A percentile compares a stretch with the other conserved stretches of the same genome.
phyloP scores from a whole-genome alignment of 805 yeast genomes.

The Wickerhamiella siamensis region DNA sequence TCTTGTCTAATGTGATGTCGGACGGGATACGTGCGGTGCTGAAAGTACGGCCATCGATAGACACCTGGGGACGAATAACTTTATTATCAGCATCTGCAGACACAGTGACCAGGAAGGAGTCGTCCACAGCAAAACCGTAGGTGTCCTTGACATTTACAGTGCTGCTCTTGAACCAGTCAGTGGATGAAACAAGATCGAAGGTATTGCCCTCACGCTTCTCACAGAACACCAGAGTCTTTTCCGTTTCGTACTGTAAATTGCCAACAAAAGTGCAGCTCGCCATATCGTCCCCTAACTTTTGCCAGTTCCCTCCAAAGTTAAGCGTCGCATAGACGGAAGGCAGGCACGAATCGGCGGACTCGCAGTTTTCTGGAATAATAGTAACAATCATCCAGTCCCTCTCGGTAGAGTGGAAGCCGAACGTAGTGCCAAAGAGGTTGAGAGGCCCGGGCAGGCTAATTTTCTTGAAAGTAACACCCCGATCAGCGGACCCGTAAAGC shows the following conservation, averaged over 20 bases:
- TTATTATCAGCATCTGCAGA: slow-evolving; percentile 31
- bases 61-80: slow-evolving; percentile 52
- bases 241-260: slow-evolving; percentile 32
- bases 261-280: slow-evolving; percentile 56
- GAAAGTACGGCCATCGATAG: slow-evolving; percentile 63
- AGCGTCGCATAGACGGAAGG: slow-evolving; percentile 45
- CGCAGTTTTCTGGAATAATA: slow-evolving; percentile 48
- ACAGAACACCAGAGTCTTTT: slow-evolving; percentile 51
- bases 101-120: slow-evolving; percentile 50
- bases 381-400: slow-evolving; percentile 51
- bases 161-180: slow-evolving; percentile 35
- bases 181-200: slow-evolving; percentile 32
- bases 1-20: slow-evolving; percentile 40
- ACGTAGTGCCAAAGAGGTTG: slow-evolving; percentile 26
- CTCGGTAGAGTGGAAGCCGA: slow-evolving; percentile 50
- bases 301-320: slow-evolving; percentile 56
- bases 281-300: slow-evolving; percentile 38
- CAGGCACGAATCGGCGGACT: slow-evolving; percentile 35
- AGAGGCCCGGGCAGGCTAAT: slow-evolving; percentile 39
- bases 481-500: slow-evolving; percentile 48
- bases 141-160: slow-evolving; percentile 39
- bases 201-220: slow-evolving; percentile 23
- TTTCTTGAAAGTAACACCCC: slow-evolving; percentile 44
- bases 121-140: slow-evolving; percentile 60
- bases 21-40: slow-evolving; percentile 73